phyloP scores from a whole-genome alignment of 306 rosid species.

The Lathyrus aphaca region DNA sequence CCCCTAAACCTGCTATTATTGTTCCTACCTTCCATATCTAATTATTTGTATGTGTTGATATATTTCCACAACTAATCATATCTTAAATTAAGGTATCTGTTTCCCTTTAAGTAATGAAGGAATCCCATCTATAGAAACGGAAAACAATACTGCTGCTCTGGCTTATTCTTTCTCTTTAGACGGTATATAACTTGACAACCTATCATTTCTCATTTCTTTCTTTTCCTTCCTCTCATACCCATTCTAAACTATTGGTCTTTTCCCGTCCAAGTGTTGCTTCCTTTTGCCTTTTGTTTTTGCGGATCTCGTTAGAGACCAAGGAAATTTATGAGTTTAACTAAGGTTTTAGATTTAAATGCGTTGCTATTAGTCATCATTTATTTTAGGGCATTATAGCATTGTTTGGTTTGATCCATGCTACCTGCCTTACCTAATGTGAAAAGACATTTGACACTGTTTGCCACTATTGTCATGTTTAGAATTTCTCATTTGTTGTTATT shows the following conservation, averaged over 20 bases:
- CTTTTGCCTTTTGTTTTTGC: neutral
- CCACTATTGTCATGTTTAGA: neutral
- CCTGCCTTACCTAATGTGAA: neutral
- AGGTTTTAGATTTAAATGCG: neutral
- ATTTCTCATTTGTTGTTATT: neutral
- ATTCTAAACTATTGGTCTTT: neutral
- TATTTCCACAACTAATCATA: neutral
- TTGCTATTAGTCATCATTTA: neutral
- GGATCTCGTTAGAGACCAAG: neutral
- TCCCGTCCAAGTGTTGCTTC: neutral
- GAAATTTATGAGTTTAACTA: neutral
- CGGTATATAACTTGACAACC: neutral
- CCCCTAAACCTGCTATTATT: neutral
- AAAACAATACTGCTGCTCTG: neutral
- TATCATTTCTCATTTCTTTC: neutral
- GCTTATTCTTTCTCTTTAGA: neutral
- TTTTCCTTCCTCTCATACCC: neutral
- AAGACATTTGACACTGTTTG: neutral
- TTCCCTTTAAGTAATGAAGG: neutral
- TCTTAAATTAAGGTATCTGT: neutral
- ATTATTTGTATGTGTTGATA: neutral
- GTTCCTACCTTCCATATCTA: neutral
- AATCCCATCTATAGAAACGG: neutral
- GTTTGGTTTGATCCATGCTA: slow-evolving; percentile 17
- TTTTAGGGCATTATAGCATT: neutral